Evolutionary conservation across 768 basidiomycete genomes (phyloP).

Genomic region (Dioszegia aurantiaca): DNA sequence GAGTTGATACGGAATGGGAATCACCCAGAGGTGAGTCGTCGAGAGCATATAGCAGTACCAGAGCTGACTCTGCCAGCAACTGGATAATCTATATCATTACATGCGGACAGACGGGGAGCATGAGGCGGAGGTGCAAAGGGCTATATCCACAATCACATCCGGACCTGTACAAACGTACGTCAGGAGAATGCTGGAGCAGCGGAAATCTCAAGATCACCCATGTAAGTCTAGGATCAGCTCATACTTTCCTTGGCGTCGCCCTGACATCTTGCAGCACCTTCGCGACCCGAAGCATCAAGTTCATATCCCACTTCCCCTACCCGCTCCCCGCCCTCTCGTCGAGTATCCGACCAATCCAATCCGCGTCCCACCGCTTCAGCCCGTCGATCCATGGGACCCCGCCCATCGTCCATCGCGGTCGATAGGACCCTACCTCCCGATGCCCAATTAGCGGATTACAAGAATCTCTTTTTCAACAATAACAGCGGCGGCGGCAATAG

Average conservation of each 20-base stretch:
- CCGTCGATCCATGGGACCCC: slow-evolving; percentile 31
- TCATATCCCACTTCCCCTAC: slow-evolving; percentile 24
- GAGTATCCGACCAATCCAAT: slow-evolving; percentile 17
- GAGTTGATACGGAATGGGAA: slow-evolving; percentile 72
- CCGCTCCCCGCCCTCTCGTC: slow-evolving; percentile 17
- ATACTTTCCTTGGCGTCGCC: no score
- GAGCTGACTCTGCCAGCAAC: slow-evolving; percentile 60
- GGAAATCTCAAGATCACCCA: slow-evolving; percentile 23
- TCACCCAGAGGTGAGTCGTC: slow-evolving; percentile 54
- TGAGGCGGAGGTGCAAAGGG: slow-evolving; percentile 38
- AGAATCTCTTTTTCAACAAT: slow-evolving; percentile 33
- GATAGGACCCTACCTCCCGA: slow-evolving; percentile 37
- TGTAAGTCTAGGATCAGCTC: slow-evolving; percentile 10
- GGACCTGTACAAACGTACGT: slow-evolving; percentile 39
- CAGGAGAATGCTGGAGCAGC: slow-evolving; percentile 32
- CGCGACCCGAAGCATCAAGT: slow-evolving; percentile 20
- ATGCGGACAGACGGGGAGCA: slow-evolving; percentile 74
- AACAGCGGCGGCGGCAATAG: neutral
- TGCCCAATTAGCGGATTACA: slow-evolving; percentile 39
- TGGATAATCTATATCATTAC: slow-evolving; percentile 90
- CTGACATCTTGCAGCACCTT: slow-evolving; percentile 16
- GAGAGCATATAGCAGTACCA: neutral
- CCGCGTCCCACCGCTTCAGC: slow-evolving; percentile 14
- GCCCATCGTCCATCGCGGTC: slow-evolving; percentile 35
- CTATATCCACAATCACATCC: slow-evolving; percentile 27